Base-by-base conservation (phyloP, 139 green algal species). In the Chlamydomonas sphaeroides region DNA sequence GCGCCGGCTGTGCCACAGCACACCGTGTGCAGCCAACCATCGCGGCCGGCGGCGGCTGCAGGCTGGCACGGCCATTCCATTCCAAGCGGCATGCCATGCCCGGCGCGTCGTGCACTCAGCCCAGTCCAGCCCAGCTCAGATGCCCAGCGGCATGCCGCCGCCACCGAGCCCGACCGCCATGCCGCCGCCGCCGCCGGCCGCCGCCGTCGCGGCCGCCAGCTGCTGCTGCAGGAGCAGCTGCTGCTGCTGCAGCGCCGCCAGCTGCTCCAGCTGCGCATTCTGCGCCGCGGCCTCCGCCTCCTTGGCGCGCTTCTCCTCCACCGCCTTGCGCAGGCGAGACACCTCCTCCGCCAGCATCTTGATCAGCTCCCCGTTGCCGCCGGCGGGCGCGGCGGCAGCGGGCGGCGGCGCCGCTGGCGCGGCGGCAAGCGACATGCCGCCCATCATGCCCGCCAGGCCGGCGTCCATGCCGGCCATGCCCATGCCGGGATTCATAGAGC, bases 281-380 rank as follows among this genome's bases (percentile, higher is more conserved):
- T 73, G 61, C 61, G 69, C 18, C 45, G 21, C 45, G 5, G 45
- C 32, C 75, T 72, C 75, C 32, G 75, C 41, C 35, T 82, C 75
- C 0, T 39, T n/a, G 3, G 72, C 56, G 25, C 73, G 62, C 74
- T 87, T 87, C 49, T 87, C 82, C 73, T 87, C 82, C 17, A 87
- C 82, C 73, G 66, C 63, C 61, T 78, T 79, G 4, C 72, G 65
- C 48, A 87, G 82, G 17, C 80, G 42, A 10, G 36, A 45, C 74
- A 87, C 83, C 75, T 87, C 83, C 39, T 79, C 74, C 21, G 83
- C 83, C 51, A 87, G 74, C 74, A 82, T 82, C 39, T 61, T 59
- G 67, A 87, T 87, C 32, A 87, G 83, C 66, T 87, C 83, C 0
- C 48, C 65, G 42, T 84, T 87, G 38, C 33, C 53, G n/a, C 39